Evolutionary conservation across 768 basidiomycete genomes (phyloP), one percentile per base, ranked within the genome.

Genomic region (Lepiota venenata): DNA sequence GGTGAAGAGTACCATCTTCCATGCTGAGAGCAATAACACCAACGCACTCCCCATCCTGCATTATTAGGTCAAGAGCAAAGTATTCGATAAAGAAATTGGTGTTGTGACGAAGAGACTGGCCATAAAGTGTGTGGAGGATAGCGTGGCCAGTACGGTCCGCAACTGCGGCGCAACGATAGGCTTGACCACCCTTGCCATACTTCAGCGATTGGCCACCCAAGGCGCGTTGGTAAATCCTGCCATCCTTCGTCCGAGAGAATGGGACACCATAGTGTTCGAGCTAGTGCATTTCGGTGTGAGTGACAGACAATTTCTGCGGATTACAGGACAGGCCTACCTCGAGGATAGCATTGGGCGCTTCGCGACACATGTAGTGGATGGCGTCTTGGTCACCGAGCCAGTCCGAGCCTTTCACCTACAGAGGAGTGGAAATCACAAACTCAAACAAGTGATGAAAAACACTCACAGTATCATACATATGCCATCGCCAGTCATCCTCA

Each of bases 21-120:
- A 98, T 96, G 79, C 98, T 99, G 61, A 98, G 82, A 10, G 97
- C 97, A 67, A 98, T 91, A 48, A 99, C 97, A 75, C 97, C 97
- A 55, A 99, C 95, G 76, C 97, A 99, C 73, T 98, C 93, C 62
- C 95, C 97, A 59, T 90, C 93, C 69, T 98, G 80, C 97, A 99
- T 99, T 70, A 99, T 93, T 56, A 99, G 77, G 70, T 99, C 97
- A 55, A 96, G 83, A n/a, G 96, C 97, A 70, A 99, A 98, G 74
- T 96, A 99, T 71, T 99, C 97, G 71, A 99, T 98, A 79, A 99
- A 99, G 75, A 98, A 99, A 74, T 98, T 96, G 69, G 97, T 98
- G 79, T 98, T 87, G 79, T 99, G 97, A 55, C 93, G 88, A 56
- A 99, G 84, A 55, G 96, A 98, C 77, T 99, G 97, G 61, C 97